Percentiles rank a stretch among this genome's conserved stretches.
These are phyloP conservation scores for Penicillium paneum DNA, from an alignment of 2,329 filamentous ascomycete species.

Conservation along the genomic window DNA sequence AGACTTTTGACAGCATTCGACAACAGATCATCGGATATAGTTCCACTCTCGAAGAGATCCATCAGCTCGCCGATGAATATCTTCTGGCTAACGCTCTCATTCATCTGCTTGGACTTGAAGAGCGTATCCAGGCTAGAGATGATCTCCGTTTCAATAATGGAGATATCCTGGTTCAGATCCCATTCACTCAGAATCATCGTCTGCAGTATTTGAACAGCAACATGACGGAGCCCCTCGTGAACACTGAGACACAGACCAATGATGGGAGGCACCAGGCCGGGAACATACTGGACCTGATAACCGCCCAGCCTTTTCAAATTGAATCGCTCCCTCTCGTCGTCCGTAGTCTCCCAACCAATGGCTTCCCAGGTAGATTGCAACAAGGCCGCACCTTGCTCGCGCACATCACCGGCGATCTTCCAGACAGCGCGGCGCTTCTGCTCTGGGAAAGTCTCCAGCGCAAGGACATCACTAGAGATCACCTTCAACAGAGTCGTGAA, in stretches of 20 bases:
- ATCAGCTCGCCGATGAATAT: conserved; percentile 85
- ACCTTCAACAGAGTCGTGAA: conserved; percentile 86
- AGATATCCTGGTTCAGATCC: conserved; percentile 89
- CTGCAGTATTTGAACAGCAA: conserved; percentile 89
- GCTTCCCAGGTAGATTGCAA: conserved; percentile 86
- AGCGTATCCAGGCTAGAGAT: conserved; percentile 88
- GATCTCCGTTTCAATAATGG: conserved; percentile 90
- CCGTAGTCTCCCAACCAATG: conserved; percentile 89
- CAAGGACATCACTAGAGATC: conserved; percentile 81
- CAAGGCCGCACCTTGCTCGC: conserved; percentile 84
- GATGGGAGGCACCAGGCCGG: conserved; percentile 83
- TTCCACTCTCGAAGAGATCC: conserved; percentile 71
- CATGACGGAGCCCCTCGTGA: conserved; percentile 82
- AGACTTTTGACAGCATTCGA: conserved; percentile 74
- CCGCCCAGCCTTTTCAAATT: conserved; percentile 82
- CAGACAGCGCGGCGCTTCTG: conserved; percentile 94
- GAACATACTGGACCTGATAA: conserved; percentile 98
- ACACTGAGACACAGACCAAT: conserved; percentile 93
- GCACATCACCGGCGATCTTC: conserved; percentile 97
- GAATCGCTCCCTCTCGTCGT: conserved; percentile 74
- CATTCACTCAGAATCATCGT: conserved; percentile 99
- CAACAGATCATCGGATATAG: conserved; percentile 67
- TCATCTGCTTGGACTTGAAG: conserved; percentile 84
- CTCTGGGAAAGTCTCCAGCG: conserved; percentile 92
- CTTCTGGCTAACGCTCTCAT: conserved; percentile 86